Evolutionary conservation across 208 protist species (phyloP).

Genomic region (Angomonas deanei): DNA sequence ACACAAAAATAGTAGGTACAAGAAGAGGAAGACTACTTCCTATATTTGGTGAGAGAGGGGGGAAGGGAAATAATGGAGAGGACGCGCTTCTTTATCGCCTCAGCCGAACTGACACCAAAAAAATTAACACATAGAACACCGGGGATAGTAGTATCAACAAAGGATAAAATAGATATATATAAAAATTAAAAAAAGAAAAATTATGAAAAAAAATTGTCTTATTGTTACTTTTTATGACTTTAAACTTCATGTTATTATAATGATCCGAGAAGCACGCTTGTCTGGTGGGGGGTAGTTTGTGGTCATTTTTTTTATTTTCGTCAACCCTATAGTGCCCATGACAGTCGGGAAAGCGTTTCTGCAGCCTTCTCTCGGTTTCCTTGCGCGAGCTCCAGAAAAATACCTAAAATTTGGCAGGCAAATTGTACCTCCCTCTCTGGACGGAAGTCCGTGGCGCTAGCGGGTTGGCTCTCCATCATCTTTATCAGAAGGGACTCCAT

Average conservation of each 20-base stretch:
- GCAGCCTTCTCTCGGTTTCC: conserved; percentile 77
- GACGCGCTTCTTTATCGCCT: neutral
- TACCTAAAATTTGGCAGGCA: conserved; percentile 65
- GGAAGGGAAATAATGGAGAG: neutral
- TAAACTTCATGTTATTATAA: neutral
- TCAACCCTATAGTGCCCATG: conserved; percentile 40
- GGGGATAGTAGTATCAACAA: neutral
- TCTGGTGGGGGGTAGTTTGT: neutral
- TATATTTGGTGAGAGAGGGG: no score
- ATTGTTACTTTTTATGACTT: neutral
- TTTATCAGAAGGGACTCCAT: conserved; percentile 79
- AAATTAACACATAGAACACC: neutral
- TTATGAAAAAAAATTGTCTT: no score
- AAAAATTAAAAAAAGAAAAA: no score
- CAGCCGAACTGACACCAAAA: neutral
- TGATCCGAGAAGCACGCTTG: no score
- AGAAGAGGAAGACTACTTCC: neutral
- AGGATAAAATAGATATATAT: neutral
- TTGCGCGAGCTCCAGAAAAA: conserved; percentile 82
- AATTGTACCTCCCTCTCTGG: conserved; percentile 65
- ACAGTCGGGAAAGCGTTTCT: conserved; percentile 60
- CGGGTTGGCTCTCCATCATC: conserved; percentile 50
- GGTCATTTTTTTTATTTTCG: neutral
- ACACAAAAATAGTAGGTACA: conserved; percentile 9
- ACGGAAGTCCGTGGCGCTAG: conserved; percentile 37